A percentile compares a stretch with the other conserved stretches of the same genome.
These are phyloP conservation scores for Fusarium sarcochroum DNA, from an alignment of 2,329 filamentous ascomycete species.

Conservation along the genomic window DNA sequence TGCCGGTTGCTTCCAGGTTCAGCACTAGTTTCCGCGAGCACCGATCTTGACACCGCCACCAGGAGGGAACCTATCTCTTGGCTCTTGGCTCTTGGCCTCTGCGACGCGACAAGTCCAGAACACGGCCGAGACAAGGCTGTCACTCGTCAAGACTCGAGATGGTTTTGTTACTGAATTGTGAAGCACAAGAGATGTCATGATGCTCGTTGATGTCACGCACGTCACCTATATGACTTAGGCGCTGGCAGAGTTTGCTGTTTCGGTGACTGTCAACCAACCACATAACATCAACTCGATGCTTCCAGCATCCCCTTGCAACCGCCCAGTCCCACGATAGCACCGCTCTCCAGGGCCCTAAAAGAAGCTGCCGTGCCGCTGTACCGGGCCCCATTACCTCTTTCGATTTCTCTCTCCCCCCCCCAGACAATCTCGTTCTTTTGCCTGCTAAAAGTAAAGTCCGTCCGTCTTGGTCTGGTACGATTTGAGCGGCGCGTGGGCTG, in stretches of 20 bases:
- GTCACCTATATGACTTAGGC: slow-evolving; percentile 33
- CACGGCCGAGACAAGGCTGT: slow-evolving; percentile 35
- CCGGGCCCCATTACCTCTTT: slow-evolving; percentile 40
- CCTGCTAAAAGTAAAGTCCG: slow-evolving; percentile 36
- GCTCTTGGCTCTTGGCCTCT: too few species aligned
- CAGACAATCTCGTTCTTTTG: slow-evolving; percentile 28
- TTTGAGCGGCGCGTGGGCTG: slow-evolving; percentile 47
- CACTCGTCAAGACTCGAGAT: slow-evolving; percentile 18
- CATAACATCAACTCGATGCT: slow-evolving; percentile 28
- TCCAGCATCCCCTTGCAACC: slow-evolving; percentile 23
- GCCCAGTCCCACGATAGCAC: slow-evolving; percentile 10
- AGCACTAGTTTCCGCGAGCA: slow-evolving; percentile 30
- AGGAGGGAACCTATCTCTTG: slow-evolving; percentile 16
- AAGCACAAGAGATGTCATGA: slow-evolving; percentile 36
- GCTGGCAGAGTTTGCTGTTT: slow-evolving; percentile 20
- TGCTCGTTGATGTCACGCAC: slow-evolving; percentile 36
- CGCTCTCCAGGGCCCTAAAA: slow-evolving; percentile 21
- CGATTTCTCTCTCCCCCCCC: slow-evolving; percentile 16
- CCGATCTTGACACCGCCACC: slow-evolving; percentile 47
- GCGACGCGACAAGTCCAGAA: slow-evolving; percentile 31
- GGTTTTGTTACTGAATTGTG: slow-evolving; percentile 22
- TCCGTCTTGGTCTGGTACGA: slow-evolving; percentile 48
- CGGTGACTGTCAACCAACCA: slow-evolving; percentile 33
- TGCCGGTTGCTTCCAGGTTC: neutral
- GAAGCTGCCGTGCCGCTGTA: slow-evolving; percentile 22